phyloP scores from a whole-genome alignment of 2,329 filamentous ascomycete genomes.

The Neophaeococcomyces mojaviensis region DNA sequence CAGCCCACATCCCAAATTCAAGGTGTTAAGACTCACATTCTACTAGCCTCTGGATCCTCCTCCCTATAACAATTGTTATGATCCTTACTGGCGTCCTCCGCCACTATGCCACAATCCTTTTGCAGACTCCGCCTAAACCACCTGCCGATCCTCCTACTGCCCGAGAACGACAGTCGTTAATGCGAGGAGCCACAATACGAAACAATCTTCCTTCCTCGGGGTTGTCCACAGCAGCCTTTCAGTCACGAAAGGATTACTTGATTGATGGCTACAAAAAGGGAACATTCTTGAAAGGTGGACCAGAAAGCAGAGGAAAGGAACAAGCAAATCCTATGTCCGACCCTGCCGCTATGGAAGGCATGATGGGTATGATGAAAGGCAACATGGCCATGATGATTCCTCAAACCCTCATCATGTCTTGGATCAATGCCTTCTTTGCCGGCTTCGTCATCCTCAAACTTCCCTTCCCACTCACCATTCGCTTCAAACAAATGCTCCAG shows the following conservation, averaged over 20 bases:
- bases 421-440: slow-evolving; percentile 99
- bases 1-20: slow-evolving; percentile 5
- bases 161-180: slow-evolving; percentile 76
- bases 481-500: slow-evolving; percentile 99
- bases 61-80: slow-evolving; percentile 97
- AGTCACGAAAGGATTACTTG: slow-evolving; percentile 70
- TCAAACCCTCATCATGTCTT: slow-evolving; percentile 98
- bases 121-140: slow-evolving; percentile 75
- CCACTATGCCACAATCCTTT: slow-evolving; percentile 90
- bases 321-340: slow-evolving; percentile 92
- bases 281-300: slow-evolving; percentile 73
- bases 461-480: slow-evolving; percentile 92
- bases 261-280: slow-evolving; percentile 77
- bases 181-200: slow-evolving; percentile 78
- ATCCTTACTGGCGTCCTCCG: slow-evolving; percentile 90
- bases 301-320: slow-evolving; percentile 75
- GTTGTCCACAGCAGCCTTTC: slow-evolving; percentile 70
- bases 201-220: slow-evolving; percentile 67
- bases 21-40: slow-evolving; percentile 10
- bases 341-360: slow-evolving; percentile 94
- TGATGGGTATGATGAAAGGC: slow-evolving; percentile 99
- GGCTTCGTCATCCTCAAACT: slow-evolving; percentile 98
- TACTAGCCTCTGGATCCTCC: slow-evolving; percentile 91
- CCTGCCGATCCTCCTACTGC: slow-evolving; percentile 52
- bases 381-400: slow-evolving; percentile 99